These are phyloP conservation scores for Barbarea vulgaris DNA, from an alignment of 345 rosid genomes.

Conservation along the genomic window DNA sequence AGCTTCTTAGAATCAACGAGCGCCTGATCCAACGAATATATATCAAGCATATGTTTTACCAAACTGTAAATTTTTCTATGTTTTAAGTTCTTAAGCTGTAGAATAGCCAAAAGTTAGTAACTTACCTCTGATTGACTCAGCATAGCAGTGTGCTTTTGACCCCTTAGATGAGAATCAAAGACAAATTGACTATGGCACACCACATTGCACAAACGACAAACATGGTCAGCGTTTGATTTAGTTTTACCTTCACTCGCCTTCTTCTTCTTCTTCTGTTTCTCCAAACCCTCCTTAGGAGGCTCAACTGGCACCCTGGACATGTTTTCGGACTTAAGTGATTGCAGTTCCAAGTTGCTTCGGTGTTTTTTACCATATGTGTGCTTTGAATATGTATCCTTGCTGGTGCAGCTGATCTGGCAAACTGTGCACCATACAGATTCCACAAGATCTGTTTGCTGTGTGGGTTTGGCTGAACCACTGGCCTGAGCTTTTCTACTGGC, in stretches of 20 bases:
- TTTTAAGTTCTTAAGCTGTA: slow-evolving; percentile 39
- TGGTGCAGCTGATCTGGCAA: slow-evolving; percentile 47
- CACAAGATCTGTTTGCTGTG: slow-evolving; percentile 45
- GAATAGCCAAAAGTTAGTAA: background rate
- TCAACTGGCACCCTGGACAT: slow-evolving; percentile 1
- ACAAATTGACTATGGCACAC: background rate
- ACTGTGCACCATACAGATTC: slow-evolving; percentile 44
- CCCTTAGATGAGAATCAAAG: slow-evolving; percentile 30
- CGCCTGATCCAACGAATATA: slow-evolving; percentile 50
- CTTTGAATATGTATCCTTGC: background rate
- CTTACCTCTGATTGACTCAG: slow-evolving; percentile 26
- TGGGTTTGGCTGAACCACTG: slow-evolving; percentile 28
- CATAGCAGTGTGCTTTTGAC: slow-evolving; percentile 17
- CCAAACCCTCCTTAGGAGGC: slow-evolving; percentile 25
- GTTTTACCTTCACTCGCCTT: slow-evolving; percentile 3
- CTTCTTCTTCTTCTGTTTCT: slow-evolving; percentile 23
- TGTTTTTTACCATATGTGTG: slow-evolving; percentile 31
- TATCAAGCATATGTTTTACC: too few species aligned
- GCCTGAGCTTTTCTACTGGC: slow-evolving; percentile 34
- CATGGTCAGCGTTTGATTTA: slow-evolving; percentile 4
- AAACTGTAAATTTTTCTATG: slow-evolving; percentile 46
- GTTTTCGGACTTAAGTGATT: slow-evolving; percentile 23
- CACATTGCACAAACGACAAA: slow-evolving; percentile 25
- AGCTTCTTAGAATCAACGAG: slow-evolving; percentile 51
- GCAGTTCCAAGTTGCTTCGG: slow-evolving; percentile 39